Percentiles rank a stretch among this genome's conserved stretches.
Conservation (phyloP, 139 green algal genomes). For the Chlamydomonas incerta region DNA sequence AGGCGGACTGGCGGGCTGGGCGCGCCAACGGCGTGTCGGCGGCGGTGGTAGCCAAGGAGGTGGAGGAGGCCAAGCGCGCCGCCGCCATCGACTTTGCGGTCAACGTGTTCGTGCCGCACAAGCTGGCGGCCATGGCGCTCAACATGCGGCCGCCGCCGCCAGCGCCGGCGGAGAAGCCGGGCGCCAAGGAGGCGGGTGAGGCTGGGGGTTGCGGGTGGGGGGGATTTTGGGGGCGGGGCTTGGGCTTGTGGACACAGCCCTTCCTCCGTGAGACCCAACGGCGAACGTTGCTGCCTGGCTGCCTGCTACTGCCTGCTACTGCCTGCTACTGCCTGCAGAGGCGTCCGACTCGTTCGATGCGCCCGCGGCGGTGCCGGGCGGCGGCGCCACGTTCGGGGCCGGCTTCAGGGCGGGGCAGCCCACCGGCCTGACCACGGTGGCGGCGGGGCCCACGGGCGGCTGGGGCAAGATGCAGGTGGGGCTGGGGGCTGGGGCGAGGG, state of each 20-base stretch:
- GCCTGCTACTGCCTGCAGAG: no score
- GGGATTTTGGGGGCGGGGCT: no score
- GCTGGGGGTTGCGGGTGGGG: no score
- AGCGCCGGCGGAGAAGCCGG: background rate
- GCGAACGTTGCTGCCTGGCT: no score
- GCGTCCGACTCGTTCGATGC: no score
- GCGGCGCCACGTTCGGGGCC: background rate
- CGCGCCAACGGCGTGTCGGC: background rate
- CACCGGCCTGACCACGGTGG: background rate
- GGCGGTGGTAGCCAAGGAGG: conserved; percentile 3
- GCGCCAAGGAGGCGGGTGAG: background rate
- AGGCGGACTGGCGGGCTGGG: conserved; percentile 6
- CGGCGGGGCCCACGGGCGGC: no score
- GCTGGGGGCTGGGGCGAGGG: background rate
- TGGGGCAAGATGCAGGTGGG: conserved; percentile 11
- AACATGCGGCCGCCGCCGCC: background rate
- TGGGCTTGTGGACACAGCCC: no score
- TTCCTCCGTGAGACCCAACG: no score
- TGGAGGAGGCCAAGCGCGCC: conserved; percentile 2
- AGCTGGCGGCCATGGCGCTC: conserved; percentile 26
- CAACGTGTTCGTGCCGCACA: conserved; percentile 14
- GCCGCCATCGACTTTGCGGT: conserved; percentile 25
- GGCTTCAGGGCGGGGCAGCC: background rate
- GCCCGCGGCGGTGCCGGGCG: no score
- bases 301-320: no score